Conservation (phyloP, 1,139 yeast genomes). For the Blastobotrys persicus region DNA sequence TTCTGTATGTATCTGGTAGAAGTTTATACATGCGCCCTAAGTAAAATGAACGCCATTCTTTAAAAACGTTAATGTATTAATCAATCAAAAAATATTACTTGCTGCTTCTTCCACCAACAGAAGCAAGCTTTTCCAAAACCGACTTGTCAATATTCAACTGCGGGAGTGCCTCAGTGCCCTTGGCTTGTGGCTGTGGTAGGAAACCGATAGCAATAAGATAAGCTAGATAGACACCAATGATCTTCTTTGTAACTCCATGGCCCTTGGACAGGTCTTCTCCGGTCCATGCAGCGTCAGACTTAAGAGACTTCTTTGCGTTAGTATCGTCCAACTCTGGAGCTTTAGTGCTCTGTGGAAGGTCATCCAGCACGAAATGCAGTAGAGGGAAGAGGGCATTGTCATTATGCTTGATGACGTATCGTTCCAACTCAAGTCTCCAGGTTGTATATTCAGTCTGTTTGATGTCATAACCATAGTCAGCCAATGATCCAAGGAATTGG, state of each 20-base stretch:
- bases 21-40: too few species aligned
- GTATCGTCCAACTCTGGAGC: slow-evolving; percentile 94
- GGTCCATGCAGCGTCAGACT: slow-evolving; percentile 57
- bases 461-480: slow-evolving; percentile 69
- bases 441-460: slow-evolving; percentile 61
- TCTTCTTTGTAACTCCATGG: slow-evolving; percentile 63
- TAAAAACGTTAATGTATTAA: neutral
- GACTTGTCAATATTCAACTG: slow-evolving; percentile 53
- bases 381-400: slow-evolving; percentile 91
- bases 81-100: slow-evolving; percentile 16
- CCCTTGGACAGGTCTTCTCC: slow-evolving; percentile 68
- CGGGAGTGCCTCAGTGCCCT: slow-evolving; percentile 54
- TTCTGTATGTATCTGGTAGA: too few species aligned
- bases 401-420: slow-evolving; percentile 65
- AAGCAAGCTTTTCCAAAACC: slow-evolving; percentile 61
- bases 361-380: slow-evolving; percentile 88
- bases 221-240: slow-evolving; percentile 73
- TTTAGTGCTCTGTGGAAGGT: slow-evolving; percentile 83
- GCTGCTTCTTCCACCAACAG: slow-evolving; percentile 81
- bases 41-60: neutral
- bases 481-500: slow-evolving; percentile 65
- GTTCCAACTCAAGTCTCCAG: slow-evolving; percentile 78
- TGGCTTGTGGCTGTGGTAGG: slow-evolving; percentile 54
- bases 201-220: slow-evolving; percentile 79
- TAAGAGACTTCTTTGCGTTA: slow-evolving; percentile 67